These are phyloP conservation scores for Dactylonectria estremocensis DNA, from an alignment of 2,329 filamentous ascomycete genomes.

Conservation along the genomic window DNA sequence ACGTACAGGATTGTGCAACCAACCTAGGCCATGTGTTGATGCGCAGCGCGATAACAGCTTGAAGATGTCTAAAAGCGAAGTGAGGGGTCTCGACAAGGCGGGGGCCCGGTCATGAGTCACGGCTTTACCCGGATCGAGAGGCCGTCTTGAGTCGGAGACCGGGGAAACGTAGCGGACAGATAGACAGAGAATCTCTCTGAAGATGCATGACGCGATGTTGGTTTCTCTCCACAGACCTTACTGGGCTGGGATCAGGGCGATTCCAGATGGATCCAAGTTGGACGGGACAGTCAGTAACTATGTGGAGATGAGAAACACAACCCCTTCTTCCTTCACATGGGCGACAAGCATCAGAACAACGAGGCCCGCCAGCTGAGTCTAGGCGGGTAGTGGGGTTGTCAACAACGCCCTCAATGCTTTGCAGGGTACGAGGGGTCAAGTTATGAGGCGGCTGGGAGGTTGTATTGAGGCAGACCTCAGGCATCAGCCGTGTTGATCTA, in stretches of 20 bases:
- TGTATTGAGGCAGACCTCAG: neutral
- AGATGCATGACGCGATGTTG: conserved; percentile 40
- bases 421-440: conserved; percentile 10
- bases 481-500: conserved; percentile 19
- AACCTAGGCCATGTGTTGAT: neutral
- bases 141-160: neutral
- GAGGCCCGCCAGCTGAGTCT: neutral
- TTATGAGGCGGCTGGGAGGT: neutral
- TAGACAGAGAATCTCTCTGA: neutral
- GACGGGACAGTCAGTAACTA: conserved; percentile 15
- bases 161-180: neutral
- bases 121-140: neutral
- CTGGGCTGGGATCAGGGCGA: conserved; percentile 30
- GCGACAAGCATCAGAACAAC: conserved; percentile 7
- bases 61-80: neutral
- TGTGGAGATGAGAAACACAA: conserved; percentile 23
- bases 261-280: conserved; percentile 40
- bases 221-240: conserved; percentile 31
- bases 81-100: neutral
- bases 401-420: neutral
- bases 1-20: neutral
- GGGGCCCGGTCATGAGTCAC: neutral
- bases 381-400: neutral
- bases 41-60: conserved; percentile 10
- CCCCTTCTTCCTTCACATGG: conserved; percentile 23